Percentiles rank a stretch among this genome's conserved stretches.
Evolutionary conservation across 371 early-diverging fungal genomes (phyloP).

Genomic region (Lichtheimia hyalospora): DNA sequence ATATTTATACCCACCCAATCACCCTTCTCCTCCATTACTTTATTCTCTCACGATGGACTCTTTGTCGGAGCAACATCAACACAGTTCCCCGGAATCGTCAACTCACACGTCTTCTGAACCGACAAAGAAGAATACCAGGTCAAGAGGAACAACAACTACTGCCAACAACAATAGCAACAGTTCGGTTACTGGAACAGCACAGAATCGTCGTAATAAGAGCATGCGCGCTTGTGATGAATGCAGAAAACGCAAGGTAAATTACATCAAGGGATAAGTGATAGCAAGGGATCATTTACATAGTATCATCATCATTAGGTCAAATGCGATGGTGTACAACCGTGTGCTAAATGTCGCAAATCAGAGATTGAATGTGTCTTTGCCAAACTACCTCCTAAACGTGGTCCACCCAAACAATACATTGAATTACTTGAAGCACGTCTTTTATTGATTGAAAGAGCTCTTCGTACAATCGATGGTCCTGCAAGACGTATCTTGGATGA

Average conservation of each 20-base stretch:
- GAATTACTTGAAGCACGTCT: slow-evolving; percentile 46
- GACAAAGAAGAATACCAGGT: neutral
- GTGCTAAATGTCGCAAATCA: slow-evolving; percentile 39
- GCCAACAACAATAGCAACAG: neutral
- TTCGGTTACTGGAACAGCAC: neutral
- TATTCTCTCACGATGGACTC: neutral
- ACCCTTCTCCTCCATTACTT: neutral
- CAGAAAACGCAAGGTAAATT: slow-evolving; percentile 49
- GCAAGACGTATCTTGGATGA: slow-evolving; percentile 27
- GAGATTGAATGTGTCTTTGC: slow-evolving; percentile 44
- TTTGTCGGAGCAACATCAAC: slow-evolving; percentile 5
- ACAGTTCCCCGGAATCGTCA: slow-evolving; percentile 14
- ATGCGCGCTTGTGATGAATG: slow-evolving; percentile 51
- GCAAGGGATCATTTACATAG: neutral
- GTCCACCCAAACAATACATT: slow-evolving; percentile 50
- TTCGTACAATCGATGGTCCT: slow-evolving; percentile 32
- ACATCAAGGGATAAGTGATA: neutral
- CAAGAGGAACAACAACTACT: slow-evolving; percentile 1
- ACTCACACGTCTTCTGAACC: slow-evolving; percentile 9
- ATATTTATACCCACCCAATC: neutral
- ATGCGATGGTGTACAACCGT: slow-evolving; percentile 54
- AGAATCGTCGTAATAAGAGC: slow-evolving; percentile 42
- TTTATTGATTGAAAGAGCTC: slow-evolving; percentile 43
- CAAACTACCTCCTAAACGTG: slow-evolving; percentile 42
- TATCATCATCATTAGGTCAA: slow-evolving; percentile 32